Evolutionary conservation across 2,329 filamentous ascomycete species (phyloP).

Genomic region (Hymenoscyphus fraxineus): DNA sequence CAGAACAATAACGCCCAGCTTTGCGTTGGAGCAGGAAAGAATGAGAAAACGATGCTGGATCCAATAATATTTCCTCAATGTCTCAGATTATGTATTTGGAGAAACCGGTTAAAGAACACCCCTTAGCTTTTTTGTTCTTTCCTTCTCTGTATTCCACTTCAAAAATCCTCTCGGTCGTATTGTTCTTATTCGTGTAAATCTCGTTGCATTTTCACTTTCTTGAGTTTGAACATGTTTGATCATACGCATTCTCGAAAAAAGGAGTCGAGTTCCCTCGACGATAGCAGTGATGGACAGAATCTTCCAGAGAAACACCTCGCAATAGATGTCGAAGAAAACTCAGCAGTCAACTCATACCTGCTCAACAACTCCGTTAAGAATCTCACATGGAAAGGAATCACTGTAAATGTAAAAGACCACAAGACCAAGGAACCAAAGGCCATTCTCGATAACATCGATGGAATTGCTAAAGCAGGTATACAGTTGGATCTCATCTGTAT

Average conservation of each 20-base stretch:
- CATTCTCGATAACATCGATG: constrained; percentile 61
- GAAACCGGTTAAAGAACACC: not conserved
- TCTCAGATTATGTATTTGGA: not conserved
- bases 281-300: not conserved
- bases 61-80: not conserved
- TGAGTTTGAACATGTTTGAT: not conserved
- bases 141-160: not conserved
- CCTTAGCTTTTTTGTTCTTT: not conserved
- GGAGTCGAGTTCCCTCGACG: not conserved
- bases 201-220: not conserved
- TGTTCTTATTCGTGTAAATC: not conserved
- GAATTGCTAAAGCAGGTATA: constrained; percentile 59
- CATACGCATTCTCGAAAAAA: not conserved
- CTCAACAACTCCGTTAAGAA: constrained; percentile 60
- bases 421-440: constrained; percentile 59
- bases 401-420: constrained; percentile 69
- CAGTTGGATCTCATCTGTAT: constrained; percentile 7
- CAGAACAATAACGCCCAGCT: too few species aligned
- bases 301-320: not conserved
- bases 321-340: constrained; percentile 29
- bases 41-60: not conserved
- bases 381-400: constrained; percentile 64
- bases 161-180: not conserved
- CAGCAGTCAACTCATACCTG: constrained; percentile 41
- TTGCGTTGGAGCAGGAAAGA: not conserved